phyloP scores from a whole-genome alignment of 2,329 filamentous ascomycete genomes.

The Colletotrichum tofieldiae region DNA sequence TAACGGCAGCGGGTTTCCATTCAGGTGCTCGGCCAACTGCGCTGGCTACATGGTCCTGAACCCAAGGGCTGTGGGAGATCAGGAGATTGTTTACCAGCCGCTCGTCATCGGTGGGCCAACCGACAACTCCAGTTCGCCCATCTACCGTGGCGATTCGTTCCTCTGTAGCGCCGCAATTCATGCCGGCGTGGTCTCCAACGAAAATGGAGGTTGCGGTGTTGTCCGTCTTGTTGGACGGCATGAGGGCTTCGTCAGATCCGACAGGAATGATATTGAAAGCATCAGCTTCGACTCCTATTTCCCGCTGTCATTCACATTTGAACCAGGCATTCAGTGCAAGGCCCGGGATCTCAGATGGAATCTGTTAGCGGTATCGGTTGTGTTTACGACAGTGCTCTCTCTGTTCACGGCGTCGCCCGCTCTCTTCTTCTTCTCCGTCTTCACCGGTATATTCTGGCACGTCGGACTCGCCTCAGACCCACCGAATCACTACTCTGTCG shows the following conservation, averaged over 20 bases:
- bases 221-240: constrained; percentile 80
- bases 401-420: constrained; percentile 85
- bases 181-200: constrained; percentile 81
- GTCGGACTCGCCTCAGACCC: constrained; percentile 92
- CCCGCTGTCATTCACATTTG: constrained; percentile 87
- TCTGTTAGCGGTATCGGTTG: constrained; percentile 84
- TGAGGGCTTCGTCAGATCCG: constrained; percentile 73
- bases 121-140: constrained; percentile 60
- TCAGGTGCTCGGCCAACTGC: constrained; percentile 83
- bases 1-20: constrained; percentile 77
- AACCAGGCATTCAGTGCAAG: constrained; percentile 75
- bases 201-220: constrained; percentile 85
- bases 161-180: constrained; percentile 90
- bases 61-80: constrained; percentile 81
- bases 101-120: constrained; percentile 79
- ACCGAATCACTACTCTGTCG: constrained; percentile 77
- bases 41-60: constrained; percentile 76
- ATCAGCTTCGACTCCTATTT: constrained; percentile 90
- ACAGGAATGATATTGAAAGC: constrained; percentile 82
- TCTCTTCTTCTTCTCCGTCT: constrained; percentile 88
- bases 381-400: constrained; percentile 83
- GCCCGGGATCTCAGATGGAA: constrained; percentile 88
- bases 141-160: constrained; percentile 92
- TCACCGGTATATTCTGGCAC: constrained; percentile 88
- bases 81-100: constrained; percentile 75